A percentile compares a stretch with the other conserved stretches of the same genome.
phyloP scores from a whole-genome alignment of 805 yeast species.

The Metschnikowia arizonensis region DNA sequence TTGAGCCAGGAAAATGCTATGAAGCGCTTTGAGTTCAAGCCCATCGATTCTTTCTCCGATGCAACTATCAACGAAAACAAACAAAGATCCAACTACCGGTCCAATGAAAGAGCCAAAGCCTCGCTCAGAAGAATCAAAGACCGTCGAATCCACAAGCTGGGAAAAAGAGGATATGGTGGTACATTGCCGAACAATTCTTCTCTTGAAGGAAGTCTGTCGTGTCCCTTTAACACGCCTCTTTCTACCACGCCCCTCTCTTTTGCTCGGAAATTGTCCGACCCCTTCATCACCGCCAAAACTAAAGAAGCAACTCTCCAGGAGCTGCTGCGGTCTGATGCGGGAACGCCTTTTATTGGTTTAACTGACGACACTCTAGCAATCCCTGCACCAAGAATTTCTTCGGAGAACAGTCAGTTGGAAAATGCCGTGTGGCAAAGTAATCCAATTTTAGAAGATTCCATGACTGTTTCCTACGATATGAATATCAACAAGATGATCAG shows the following conservation, averaged over 20 bases:
- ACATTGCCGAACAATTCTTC: background rate
- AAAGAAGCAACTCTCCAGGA: background rate
- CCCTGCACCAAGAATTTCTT: background rate
- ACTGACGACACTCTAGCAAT: background rate
- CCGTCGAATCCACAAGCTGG: slow-evolving; percentile 48
- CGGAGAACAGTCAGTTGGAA: background rate
- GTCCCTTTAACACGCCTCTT: slow-evolving; percentile 20
- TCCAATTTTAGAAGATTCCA: background rate
- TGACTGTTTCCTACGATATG: slow-evolving; percentile 24
- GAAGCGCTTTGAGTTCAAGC: slow-evolving; percentile 17
- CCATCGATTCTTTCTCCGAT: slow-evolving; percentile 13
- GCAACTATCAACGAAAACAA: slow-evolving; percentile 14
- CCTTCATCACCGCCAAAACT: slow-evolving; percentile 1
- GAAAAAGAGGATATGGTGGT: slow-evolving; percentile 20
- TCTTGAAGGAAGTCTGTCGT: slow-evolving; percentile 13
- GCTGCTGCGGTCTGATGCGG: background rate
- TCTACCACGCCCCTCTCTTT: slow-evolving; percentile 1
- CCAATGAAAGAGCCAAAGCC: slow-evolving; percentile 63
- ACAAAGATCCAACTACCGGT: slow-evolving; percentile 26
- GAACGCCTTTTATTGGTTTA: background rate
- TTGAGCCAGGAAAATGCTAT: slow-evolving; percentile 15
- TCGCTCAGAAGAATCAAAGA: slow-evolving; percentile 58
- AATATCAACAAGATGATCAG: slow-evolving; percentile 50
- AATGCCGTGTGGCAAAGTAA: background rate
- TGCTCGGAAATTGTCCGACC: slow-evolving; percentile 1